These are phyloP conservation scores for Mixia osmundae DNA, from an alignment of 1,284 basidiomycete genomes.

Conservation along the genomic window DNA sequence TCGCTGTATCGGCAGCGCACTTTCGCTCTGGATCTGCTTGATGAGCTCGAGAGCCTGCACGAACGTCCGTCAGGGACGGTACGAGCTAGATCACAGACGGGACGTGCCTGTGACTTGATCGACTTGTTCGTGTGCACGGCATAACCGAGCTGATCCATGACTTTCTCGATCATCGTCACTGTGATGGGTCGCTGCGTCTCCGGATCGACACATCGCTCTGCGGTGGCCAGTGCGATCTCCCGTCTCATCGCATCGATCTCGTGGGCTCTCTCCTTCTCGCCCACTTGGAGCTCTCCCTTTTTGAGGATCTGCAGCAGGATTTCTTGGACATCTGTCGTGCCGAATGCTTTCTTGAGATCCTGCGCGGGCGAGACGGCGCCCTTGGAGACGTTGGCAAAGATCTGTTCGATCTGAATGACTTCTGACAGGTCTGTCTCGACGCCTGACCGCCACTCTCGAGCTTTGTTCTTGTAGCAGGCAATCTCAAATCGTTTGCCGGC, in stretches of 20 bases:
- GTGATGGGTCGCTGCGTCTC: slow-evolving; percentile 68
- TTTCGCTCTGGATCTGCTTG: slow-evolving; percentile 50
- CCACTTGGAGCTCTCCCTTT: slow-evolving; percentile 91
- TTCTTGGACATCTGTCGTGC: slow-evolving; percentile 43
- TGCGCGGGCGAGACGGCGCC: slow-evolving; percentile 72
- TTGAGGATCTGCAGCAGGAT: slow-evolving; percentile 81
- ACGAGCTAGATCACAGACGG: not conserved
- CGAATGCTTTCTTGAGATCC: slow-evolving; percentile 79
- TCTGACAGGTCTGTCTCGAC: slow-evolving; percentile 88
- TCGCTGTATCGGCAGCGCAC: slow-evolving; percentile 69
- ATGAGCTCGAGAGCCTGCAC: slow-evolving; percentile 75
- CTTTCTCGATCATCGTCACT: slow-evolving; percentile 92
- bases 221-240: slow-evolving; percentile 82
- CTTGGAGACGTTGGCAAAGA: slow-evolving; percentile 91
- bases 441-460: slow-evolving; percentile 81
- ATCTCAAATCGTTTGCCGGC: slow-evolving; percentile 92
- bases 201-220: slow-evolving; percentile 89
- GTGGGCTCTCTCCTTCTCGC: slow-evolving; percentile 85
- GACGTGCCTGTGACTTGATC: slow-evolving; percentile 59
- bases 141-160: slow-evolving; percentile 82
- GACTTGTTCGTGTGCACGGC: slow-evolving; percentile 69
- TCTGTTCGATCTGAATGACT: slow-evolving; percentile 86
- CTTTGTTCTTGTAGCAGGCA: slow-evolving; percentile 59
- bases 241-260: slow-evolving; percentile 59
- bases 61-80: no score